A percentile compares a stretch with the other conserved stretches of the same genome.
These are phyloP conservation scores for Starmerella powellii DNA, from an alignment of 805 yeast species.

Conservation along the genomic window DNA sequence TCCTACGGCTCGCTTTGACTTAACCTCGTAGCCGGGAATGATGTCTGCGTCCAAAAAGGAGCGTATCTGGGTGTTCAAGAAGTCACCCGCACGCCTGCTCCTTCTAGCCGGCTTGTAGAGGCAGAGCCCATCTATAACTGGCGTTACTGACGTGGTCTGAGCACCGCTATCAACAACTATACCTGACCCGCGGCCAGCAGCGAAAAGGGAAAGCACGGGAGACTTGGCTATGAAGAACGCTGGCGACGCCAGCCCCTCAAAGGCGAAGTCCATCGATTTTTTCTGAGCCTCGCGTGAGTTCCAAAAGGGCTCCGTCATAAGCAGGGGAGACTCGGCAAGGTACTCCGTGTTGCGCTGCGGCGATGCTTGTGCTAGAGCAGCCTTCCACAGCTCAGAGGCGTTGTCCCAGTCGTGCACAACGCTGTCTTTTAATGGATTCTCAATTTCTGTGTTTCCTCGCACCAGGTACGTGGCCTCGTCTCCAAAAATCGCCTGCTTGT, in stretches of 20 bases:
- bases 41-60: conserved; percentile 35
- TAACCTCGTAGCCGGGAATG: conserved; percentile 41
- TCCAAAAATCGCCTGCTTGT: conserved; percentile 17
- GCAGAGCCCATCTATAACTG: conserved; percentile 24
- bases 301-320: conserved; percentile 84
- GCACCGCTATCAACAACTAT: conserved; percentile 79
- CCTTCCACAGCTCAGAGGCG: conserved; percentile 59
- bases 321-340: conserved; percentile 56
- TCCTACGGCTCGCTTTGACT: conserved; percentile 31
- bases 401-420: conserved; percentile 64
- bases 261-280: conserved; percentile 56
- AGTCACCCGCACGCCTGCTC: conserved; percentile 60
- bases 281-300: conserved; percentile 53
- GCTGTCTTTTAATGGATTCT: conserved; percentile 19
- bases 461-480: conserved; percentile 19
- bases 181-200: conserved; percentile 78
- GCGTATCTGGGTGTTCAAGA: conserved; percentile 39
- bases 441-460: conserved; percentile 13
- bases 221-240: conserved; percentile 71
- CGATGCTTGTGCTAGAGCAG: conserved; percentile 43
- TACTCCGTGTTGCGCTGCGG: conserved; percentile 13
- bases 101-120: conserved; percentile 45
- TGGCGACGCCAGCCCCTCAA: conserved; percentile 60
- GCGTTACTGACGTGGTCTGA: conserved; percentile 57
- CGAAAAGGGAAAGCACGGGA: conserved; percentile 82